Evolutionary conservation across 1,139 yeast genomes (phyloP), one percentile per base, ranked within the genome.

Genomic region (Blastobotrys niveus): DNA sequence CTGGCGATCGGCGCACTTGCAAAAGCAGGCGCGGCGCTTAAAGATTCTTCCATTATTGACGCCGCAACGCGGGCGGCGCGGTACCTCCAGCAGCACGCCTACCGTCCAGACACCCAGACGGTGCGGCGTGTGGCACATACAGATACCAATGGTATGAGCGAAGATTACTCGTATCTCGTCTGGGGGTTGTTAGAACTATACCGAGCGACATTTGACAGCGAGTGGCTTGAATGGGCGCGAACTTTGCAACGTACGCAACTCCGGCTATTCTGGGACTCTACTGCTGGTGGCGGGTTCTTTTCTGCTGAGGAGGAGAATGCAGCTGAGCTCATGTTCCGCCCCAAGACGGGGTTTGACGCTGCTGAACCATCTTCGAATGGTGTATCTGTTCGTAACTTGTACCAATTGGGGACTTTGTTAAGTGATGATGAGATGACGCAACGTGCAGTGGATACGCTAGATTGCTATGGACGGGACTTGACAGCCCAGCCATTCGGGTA

Each of bases 311-410:
- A 42, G 21, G 50, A 43, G 25, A 48, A 40, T 12, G 47, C 51
- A 19, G 46, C 50, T 21, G 52, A 56, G 33, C 57, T 64, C 18
- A 54, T 62, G 17, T 55, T 63, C 52, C 53, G 68, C 14, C 66
- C 68, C 38, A 66, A 67, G 52, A 50, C 54, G 25, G 65, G 64
- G 17, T 63, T 63, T 43, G 72, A 67, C 46, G 47, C 61, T n/a
- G 66, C 67, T 1, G 70, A 65, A 48, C 71, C 72, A 0, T 58
- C 65, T 22, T 52, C 67, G 8, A 65, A 67, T 37, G 67, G 68
- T 6, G 58, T 67, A 0, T 56, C 70, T 0, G 57, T 61, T 3
- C 40, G 43, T 25, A 67, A 67, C 49, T 54, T 67, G 29, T 50
- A 47, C 39, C 45, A 64, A 15, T 56, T 67, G 4, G 55, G 54